Percentiles rank a stretch among this genome's conserved stretches.
These are phyloP conservation scores for Punica granatum DNA, from an alignment of 345 rosid species.

Conservation along the genomic window DNA sequence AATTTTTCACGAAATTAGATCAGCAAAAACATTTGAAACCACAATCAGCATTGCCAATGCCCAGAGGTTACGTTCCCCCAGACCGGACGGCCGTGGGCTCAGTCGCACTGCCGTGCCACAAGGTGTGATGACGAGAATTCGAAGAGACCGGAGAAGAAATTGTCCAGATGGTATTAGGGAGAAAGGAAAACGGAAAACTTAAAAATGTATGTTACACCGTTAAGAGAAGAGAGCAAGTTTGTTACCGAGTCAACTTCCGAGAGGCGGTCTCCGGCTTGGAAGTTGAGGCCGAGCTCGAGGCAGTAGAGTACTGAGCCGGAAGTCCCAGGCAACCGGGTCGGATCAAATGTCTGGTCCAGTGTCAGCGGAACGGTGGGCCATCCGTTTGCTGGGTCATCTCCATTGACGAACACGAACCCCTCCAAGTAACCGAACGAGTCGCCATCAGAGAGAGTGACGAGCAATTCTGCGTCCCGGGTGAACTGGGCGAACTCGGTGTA, in stretches of 20 bases:
- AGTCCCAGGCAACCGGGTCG: constrained; percentile 31
- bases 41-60: not conserved
- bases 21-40: not conserved
- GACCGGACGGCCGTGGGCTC: not conserved
- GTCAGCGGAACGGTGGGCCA: constrained; percentile 68
- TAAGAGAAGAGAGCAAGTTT: not conserved
- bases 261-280: constrained; percentile 27
- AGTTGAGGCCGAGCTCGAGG: constrained; percentile 74
- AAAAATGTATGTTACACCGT: not conserved
- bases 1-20: not conserved
- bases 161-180: not conserved
- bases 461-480: constrained; percentile 70
- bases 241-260: constrained; percentile 61
- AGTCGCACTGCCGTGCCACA: not conserved
- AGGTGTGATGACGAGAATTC: not conserved
- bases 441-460: constrained; percentile 49
- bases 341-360: constrained; percentile 37
- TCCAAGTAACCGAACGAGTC: constrained; percentile 79
- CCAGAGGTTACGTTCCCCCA: not conserved
- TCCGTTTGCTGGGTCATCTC: constrained; percentile 73
- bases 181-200: constrained; percentile 1
- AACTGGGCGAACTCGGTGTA: constrained; percentile 64
- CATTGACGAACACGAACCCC: constrained; percentile 81
- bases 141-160: not conserved
- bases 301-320: constrained; percentile 77